Conservation (phyloP, 495 filamentous ascomycete species). For the Echria macrotheca region DNA sequence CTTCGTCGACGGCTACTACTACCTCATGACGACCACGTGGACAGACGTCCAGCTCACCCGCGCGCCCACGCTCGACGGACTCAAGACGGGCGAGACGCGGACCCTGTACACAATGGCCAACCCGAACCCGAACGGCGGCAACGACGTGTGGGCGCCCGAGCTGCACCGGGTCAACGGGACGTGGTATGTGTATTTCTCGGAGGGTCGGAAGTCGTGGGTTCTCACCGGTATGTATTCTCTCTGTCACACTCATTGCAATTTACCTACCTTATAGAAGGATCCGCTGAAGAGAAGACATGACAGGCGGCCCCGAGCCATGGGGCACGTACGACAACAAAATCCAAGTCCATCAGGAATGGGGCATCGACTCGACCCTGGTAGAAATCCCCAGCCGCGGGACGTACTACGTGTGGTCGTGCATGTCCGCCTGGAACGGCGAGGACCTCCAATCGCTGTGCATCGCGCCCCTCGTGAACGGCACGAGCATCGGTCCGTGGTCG, state of each 20-base stretch:
- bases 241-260: too few relatives aligned
- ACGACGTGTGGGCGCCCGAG: constrained; percentile 3
- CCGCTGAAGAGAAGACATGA: too few relatives aligned
- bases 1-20: constrained; percentile 2
- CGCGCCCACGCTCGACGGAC: neutral
- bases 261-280: too few relatives aligned
- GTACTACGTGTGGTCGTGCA: neutral
- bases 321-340: neutral
- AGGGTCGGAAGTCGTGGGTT: neutral
- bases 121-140: neutral
- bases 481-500: neutral
- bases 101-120: constrained; percentile 4
- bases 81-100: neutral
- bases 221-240: neutral
- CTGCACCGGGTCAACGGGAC: neutral
- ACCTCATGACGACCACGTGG: constrained; percentile 3
- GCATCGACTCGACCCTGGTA: neutral
- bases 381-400: neutral
- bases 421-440: too few relatives aligned
- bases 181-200: neutral
- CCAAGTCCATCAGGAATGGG: neutral
- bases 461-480: neutral
- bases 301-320: neutral
- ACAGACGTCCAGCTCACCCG: neutral
- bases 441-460: neutral